Base-by-base conservation (phyloP, 768 basidiomycete species). In the Macrolepiota dolichaula region DNA sequence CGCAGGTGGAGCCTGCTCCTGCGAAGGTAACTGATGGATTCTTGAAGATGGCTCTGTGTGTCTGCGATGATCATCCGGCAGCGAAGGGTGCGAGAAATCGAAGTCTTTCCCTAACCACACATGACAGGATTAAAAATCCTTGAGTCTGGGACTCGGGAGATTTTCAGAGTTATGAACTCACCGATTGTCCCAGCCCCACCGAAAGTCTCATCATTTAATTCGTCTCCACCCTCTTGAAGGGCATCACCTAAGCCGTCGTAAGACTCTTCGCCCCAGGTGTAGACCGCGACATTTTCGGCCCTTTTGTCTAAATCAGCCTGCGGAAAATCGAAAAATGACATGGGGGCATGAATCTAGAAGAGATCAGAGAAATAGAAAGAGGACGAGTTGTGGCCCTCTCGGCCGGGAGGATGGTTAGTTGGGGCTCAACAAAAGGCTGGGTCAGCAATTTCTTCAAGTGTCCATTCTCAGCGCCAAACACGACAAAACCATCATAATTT, bases 161-260 rank as follows among this genome's bases (percentile, higher is more conserved):
- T 50, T 53, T 12, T 38, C 51, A 47, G 52, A 53, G 44, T 27
- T 37, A 51, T 35, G 54, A 38, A 51, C 89, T 80, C 71, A 95
- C 95, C 93, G 61, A 96, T 84, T 64, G 70, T 75, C 36, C 81
- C 87, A 53, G 77, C 65, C 42, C 76, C 82, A 32, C 96, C 97
- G 76, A 99, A 99, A 2, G 97, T 99, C 78, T 96, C 94, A 73
- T 96, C 94, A 75, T 99, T 98, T 67, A 96, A 72, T 66, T 96
- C 95, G 79, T 98, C 95, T 59, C 87, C 87, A 44, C 88, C 89
- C 74, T 98, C 96, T 67, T 89, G 86, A 57, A 98, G 82, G 53
- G 86, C 86, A 74, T 93, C 89, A 55, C 90, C 94, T 27, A 96
- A 85, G 42, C 91, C 93, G 72, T 96, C 92, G 70, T 95, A 94